Evolutionary conservation across 768 basidiomycete genomes (phyloP).

Genomic region (Psilocybe cyanescens): DNA sequence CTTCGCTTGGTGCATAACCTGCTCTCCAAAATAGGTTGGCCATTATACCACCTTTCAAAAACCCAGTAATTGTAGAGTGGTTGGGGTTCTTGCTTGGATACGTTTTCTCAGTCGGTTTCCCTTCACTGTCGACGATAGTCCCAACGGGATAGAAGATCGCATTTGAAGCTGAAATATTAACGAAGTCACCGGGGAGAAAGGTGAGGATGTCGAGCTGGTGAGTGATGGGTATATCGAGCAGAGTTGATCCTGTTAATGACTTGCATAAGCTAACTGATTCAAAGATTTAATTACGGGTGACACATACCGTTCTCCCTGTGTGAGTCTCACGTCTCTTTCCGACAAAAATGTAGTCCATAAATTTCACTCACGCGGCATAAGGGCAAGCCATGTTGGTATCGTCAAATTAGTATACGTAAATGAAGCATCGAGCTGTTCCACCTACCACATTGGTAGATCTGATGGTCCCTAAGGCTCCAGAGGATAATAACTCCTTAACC

Average conservation of each 20-base stretch:
- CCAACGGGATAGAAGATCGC: no score
- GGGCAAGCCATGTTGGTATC: background rate
- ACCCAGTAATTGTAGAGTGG: conserved; percentile 33
- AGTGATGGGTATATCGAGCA: conserved; percentile 18
- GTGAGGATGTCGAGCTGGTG: conserved; percentile 34
- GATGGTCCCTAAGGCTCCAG: conserved; percentile 3
- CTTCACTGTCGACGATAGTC: conserved; percentile 14
- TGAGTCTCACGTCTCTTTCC: background rate
- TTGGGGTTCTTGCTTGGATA: conserved; percentile 20
- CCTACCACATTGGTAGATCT: conserved; percentile 4
- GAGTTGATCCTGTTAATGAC: background rate
- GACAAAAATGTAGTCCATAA: background rate
- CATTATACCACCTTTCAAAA: conserved; percentile 32
- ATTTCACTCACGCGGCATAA: background rate
- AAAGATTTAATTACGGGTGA: background rate
- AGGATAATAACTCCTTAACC: conserved; percentile 4
- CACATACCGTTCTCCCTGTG: background rate
- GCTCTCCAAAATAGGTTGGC: conserved; percentile 29
- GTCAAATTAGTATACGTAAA: no score
- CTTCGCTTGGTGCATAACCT: conserved; percentile 23
- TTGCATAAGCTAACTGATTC: background rate
- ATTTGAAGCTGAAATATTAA: conserved; percentile 21
- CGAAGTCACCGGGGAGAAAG: conserved; percentile 34
- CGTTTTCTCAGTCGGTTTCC: conserved; percentile 28
- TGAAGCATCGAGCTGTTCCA: background rate